Percentiles rank a stretch among this genome's conserved stretches.
Evolutionary conservation across 2,329 filamentous ascomycete genomes (phyloP).

Genomic region (Ambrosiella xylebori): DNA sequence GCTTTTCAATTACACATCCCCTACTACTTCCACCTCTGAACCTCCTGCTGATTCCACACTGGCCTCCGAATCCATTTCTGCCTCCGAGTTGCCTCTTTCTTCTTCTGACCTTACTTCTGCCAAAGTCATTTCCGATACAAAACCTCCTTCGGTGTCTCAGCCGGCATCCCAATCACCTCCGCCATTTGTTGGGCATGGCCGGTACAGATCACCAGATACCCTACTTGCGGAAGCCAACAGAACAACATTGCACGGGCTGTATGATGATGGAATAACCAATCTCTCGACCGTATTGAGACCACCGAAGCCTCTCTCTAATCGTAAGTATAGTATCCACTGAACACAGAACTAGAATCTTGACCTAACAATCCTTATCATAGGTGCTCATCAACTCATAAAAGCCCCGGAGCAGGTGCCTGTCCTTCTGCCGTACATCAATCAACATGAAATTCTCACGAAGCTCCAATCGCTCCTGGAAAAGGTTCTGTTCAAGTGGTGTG

Average conservation of each 20-base stretch:
- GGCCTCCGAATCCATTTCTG: too few species aligned
- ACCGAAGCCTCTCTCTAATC: background rate
- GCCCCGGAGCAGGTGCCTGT: conserved; percentile 1
- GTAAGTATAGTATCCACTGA: background rate
- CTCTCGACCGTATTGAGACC: background rate
- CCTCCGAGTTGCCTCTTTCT: too few species aligned
- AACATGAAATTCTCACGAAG: conserved; percentile 7
- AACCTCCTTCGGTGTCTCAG: too few species aligned
- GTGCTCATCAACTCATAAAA: conserved; percentile 3
- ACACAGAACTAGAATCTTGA: background rate
- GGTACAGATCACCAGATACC: background rate
- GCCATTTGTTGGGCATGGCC: background rate
- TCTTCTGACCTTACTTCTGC: background rate
- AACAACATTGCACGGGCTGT: background rate
- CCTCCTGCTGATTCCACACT: too few species aligned
- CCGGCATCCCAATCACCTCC: too few species aligned
- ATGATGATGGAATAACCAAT: background rate
- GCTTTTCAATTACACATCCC: too few species aligned
- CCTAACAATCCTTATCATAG: background rate
- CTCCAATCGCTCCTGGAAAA: conserved; percentile 5
- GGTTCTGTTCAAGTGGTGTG: conserved; percentile 4
- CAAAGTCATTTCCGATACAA: background rate
- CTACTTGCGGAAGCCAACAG: background rate
- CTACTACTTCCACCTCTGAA: too few species aligned
- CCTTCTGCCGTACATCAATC: conserved; percentile 4